Conservation (phyloP, 2,329 filamentous ascomycete genomes). For the Alternaria panax region DNA sequence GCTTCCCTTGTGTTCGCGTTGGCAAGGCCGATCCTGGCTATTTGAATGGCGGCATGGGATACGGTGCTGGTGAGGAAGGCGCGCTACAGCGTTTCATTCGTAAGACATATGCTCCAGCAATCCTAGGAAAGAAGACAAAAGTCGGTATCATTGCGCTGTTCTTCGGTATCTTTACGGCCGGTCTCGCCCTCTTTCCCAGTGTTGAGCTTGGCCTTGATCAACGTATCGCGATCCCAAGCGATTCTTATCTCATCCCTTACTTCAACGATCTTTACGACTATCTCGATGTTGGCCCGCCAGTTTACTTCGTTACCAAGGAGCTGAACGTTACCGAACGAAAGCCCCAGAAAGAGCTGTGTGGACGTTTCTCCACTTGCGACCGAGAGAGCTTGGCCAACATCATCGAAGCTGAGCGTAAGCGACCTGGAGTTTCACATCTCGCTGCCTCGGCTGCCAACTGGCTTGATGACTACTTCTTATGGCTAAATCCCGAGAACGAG, state of each 20-base stretch:
- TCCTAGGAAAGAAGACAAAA: constrained; percentile 84
- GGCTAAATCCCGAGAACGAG: constrained; percentile 82
- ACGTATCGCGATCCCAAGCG: constrained; percentile 89
- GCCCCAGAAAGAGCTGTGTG: constrained; percentile 87
- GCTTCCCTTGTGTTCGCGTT: constrained; percentile 87
- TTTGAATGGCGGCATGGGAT: constrained; percentile 67
- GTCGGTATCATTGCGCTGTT: constrained; percentile 79
- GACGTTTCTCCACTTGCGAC: constrained; percentile 88
- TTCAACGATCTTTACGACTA: constrained; percentile 97
- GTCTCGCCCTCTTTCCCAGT: constrained; percentile 81
- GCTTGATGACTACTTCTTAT: constrained; percentile 96
- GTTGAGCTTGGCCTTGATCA: constrained; percentile 91
- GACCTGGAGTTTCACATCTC: constrained; percentile 86
- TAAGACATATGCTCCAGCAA: constrained; percentile 81
- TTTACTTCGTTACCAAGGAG: constrained; percentile 90
- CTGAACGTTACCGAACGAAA: constrained; percentile 78
- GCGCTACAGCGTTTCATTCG: constrained; percentile 86
- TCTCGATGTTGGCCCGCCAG: constrained; percentile 87
- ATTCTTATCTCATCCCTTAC: constrained; percentile 93
- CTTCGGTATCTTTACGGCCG: constrained; percentile 84
- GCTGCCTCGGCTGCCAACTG: constrained; percentile 89
- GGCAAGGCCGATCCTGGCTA: constrained; percentile 75
- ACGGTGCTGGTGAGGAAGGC: constrained; percentile 84
- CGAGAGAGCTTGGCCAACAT: constrained; percentile 85
- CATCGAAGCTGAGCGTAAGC: constrained; percentile 91